Percentiles rank a stretch among this genome's conserved stretches.
phyloP scores from a whole-genome alignment of 1,139 yeast species.

The Sugiyamaella xylanicola region DNA sequence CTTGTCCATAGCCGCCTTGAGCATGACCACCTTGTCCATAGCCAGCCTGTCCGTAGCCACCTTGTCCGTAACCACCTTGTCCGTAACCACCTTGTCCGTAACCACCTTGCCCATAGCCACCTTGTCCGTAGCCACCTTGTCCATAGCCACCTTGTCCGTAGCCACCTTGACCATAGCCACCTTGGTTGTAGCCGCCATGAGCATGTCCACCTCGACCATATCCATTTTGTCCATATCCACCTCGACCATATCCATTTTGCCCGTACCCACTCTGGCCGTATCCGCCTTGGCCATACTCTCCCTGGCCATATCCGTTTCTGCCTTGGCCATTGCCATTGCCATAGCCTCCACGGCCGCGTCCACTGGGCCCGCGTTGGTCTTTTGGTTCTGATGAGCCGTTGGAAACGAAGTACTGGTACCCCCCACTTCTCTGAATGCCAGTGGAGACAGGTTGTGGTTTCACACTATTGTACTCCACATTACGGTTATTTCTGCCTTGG shows the following conservation, averaged over 20 bases:
- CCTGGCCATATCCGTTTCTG: conserved; percentile 6
- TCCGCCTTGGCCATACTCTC: background rate
- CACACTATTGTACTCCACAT: conserved; percentile 26
- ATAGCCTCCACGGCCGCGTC: conserved; percentile 19
- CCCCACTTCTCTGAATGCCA: conserved; percentile 27
- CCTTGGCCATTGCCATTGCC: conserved; percentile 16
- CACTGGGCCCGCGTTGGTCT: no score
- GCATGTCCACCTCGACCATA: conserved; percentile 12
- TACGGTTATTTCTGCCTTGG: conserved; percentile 30
- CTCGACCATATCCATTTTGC: conserved; percentile 6
- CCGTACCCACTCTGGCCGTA: conserved; percentile 5
- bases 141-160: background rate
- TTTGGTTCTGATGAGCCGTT: conserved; percentile 18
- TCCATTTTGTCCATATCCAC: conserved; percentile 7
- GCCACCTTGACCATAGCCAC: conserved; percentile 10
- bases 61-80: conserved; percentile 18
- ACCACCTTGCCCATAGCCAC: conserved; percentile 9
- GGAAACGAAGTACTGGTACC: conserved; percentile 32
- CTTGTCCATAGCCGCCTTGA: conserved; percentile 13
- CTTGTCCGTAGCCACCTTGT: conserved; percentile 13
- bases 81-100: conserved; percentile 11
- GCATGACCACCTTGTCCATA: conserved; percentile 19
- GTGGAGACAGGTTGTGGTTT: conserved; percentile 14
- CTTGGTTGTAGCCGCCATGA: conserved; percentile 8
- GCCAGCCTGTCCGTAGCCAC: conserved; percentile 21